Evolutionary conservation across 495 filamentous ascomycete species (phyloP).

Genomic region (Collariella sp.): DNA sequence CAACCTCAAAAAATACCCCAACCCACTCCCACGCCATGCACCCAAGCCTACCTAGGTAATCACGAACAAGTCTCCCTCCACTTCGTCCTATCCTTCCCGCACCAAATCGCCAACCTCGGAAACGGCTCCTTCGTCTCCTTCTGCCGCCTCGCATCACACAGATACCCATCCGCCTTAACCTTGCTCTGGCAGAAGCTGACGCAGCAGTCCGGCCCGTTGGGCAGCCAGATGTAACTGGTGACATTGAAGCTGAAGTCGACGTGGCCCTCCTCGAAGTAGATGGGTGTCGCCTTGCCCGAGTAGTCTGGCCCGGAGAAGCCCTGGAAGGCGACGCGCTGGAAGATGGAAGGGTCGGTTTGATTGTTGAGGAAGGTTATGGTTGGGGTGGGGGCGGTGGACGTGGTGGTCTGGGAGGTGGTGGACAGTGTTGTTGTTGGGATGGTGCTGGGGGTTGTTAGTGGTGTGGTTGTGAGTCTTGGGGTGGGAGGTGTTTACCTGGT

Average conservation of each 20-base stretch:
- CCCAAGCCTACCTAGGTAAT: too few species aligned
- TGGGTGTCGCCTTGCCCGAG: conserved; percentile 5
- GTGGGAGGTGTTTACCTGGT: background rate
- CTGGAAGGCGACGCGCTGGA: conserved; percentile 18
- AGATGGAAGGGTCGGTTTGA: conserved; percentile 3
- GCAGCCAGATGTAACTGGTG: conserved; percentile 22
- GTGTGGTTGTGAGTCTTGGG: background rate
- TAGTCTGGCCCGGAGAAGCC: conserved; percentile 8
- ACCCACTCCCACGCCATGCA: too few species aligned
- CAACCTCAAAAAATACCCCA: too few species aligned
- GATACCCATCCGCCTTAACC: conserved; percentile 8
- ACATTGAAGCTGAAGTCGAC: conserved; percentile 15
- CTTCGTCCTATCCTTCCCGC: background rate
- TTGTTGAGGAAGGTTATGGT: conserved; percentile 15
- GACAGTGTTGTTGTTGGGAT: background rate
- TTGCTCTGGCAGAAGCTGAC: conserved; percentile 19
- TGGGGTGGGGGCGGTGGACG: background rate
- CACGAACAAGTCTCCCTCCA: background rate
- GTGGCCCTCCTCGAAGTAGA: conserved; percentile 16
- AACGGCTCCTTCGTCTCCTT: conserved; percentile 1
- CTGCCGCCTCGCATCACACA: conserved; percentile 12
- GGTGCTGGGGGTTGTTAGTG: background rate
- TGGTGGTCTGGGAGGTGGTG: conserved; percentile 1
- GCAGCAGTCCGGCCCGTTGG: conserved; percentile 18
- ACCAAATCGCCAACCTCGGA: conserved; percentile 22